A percentile compares a stretch with the other conserved stretches of the same genome.
Conservation (phyloP, 805 yeast genomes). For the Saccharomyces jurei region DNA sequence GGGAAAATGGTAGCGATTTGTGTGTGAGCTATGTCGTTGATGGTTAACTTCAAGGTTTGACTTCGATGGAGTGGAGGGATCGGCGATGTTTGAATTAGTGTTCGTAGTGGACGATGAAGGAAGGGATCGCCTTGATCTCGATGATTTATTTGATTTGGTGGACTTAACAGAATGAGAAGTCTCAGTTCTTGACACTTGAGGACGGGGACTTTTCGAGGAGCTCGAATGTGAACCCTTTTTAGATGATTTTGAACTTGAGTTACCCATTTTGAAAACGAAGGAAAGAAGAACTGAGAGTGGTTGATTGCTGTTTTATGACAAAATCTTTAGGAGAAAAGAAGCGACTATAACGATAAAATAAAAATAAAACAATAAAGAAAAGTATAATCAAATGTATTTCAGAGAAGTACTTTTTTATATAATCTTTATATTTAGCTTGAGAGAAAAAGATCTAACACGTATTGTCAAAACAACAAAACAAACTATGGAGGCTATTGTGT, state of each 20-base stretch:
- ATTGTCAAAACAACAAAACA: background rate
- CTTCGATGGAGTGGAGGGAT: background rate
- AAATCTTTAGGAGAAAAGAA: background rate
- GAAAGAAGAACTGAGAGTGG: background rate
- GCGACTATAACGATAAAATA: background rate
- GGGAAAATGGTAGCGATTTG: conserved; percentile 1
- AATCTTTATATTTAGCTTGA: background rate
- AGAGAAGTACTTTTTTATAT: background rate
- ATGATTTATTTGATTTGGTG: conserved; percentile 38
- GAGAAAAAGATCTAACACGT: background rate
- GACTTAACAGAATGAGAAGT: conserved; percentile 45
- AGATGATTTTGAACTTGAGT: conserved; percentile 39
- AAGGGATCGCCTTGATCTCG: conserved; percentile 28
- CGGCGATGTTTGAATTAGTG: background rate
- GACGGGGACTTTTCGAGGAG: conserved; percentile 10
- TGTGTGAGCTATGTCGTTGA: background rate
- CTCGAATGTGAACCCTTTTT: conserved; percentile 11
- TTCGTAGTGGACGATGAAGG: conserved; percentile 21
- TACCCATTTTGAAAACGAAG: conserved; percentile 39
- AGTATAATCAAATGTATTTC: background rate
- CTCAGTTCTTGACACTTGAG: conserved; percentile 48
- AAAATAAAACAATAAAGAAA: background rate
- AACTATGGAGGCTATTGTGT: background rate
- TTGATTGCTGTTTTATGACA: background rate
- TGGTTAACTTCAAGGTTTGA: conserved; percentile 1